phyloP scores from a whole-genome alignment of 2,329 filamentous ascomycete species.

The Verruconis gallopava region DNA sequence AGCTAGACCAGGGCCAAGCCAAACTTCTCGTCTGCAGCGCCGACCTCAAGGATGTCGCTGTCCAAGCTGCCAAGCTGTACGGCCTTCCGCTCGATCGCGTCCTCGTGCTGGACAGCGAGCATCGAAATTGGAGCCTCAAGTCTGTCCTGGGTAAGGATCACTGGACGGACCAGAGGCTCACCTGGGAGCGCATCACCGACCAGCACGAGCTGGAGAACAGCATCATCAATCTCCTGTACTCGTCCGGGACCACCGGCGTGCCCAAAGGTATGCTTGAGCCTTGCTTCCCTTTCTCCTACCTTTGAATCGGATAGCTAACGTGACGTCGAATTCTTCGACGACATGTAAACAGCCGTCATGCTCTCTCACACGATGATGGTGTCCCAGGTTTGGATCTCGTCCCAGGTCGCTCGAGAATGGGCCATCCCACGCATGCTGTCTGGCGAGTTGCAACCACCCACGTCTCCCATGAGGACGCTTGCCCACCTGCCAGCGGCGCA shows the following conservation, averaged over 20 bases:
- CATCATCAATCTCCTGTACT: conserved; percentile 33
- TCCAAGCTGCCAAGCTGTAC: conserved; percentile 36
- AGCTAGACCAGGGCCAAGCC: conserved; percentile 30
- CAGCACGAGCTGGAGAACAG: conserved; percentile 32
- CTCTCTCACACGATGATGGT: conserved; percentile 13
- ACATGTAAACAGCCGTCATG: conserved; percentile 14
- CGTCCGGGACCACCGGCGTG: conserved; percentile 34
- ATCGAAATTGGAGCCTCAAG: conserved; percentile 11
- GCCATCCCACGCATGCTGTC: neutral
- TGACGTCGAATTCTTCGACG: too few species aligned
- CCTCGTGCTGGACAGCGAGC: conserved; percentile 36
- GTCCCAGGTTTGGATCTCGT: neutral
- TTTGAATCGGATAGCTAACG: too few species aligned
- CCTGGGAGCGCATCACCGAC: conserved; percentile 44
- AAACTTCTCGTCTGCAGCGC: conserved; percentile 35
- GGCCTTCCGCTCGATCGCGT: conserved; percentile 35
- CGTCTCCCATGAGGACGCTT: conserved; percentile 18
- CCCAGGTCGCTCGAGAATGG: neutral
- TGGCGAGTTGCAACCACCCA: neutral
- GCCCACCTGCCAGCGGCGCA: conserved; percentile 36
- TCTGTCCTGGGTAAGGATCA: neutral
- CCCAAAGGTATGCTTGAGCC: conserved; percentile 33
- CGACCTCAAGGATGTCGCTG: conserved; percentile 34
- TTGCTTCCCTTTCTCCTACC: too few species aligned
- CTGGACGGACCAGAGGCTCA: neutral